Percentiles rank a stretch among this genome's conserved stretches.
These are phyloP conservation scores for Exutisphaerella laricina DNA, from an alignment of 2,329 filamentous ascomycete species.

Conservation along the genomic window DNA sequence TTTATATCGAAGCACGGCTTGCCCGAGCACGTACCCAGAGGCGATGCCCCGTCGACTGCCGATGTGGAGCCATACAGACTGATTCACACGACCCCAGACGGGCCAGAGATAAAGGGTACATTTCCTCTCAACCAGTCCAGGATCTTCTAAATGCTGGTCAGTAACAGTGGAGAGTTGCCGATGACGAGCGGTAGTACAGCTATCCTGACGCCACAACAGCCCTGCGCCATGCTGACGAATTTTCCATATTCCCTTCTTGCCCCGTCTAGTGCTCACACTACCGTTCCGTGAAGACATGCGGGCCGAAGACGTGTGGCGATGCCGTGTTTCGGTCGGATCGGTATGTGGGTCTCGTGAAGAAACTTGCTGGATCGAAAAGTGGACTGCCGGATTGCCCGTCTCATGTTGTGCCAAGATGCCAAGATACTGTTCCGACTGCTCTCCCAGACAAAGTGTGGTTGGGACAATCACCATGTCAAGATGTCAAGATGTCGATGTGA, in stretches of 20 bases:
- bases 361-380: background rate
- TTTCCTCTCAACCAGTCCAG: background rate
- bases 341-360: background rate
- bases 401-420: too few species aligned
- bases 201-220: background rate
- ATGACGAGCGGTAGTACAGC: background rate
- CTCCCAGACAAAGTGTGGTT: too few species aligned
- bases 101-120: background rate
- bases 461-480: too few species aligned
- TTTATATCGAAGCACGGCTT: slow-evolving; percentile 5
- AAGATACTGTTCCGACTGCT: too few species aligned
- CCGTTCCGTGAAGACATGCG: background rate
- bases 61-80: background rate
- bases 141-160: background rate
- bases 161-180: background rate
- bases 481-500: too few species aligned
- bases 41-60: background rate
- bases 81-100: background rate
- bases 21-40: slow-evolving; percentile 6
- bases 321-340: background rate
- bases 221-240: background rate
- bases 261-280: background rate
- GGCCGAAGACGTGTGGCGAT: background rate
- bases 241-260: background rate
- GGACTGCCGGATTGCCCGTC: too few species aligned